Conservation (phyloP, 768 basidiomycete genomes). For the Boletus eberwhitei region DNA sequence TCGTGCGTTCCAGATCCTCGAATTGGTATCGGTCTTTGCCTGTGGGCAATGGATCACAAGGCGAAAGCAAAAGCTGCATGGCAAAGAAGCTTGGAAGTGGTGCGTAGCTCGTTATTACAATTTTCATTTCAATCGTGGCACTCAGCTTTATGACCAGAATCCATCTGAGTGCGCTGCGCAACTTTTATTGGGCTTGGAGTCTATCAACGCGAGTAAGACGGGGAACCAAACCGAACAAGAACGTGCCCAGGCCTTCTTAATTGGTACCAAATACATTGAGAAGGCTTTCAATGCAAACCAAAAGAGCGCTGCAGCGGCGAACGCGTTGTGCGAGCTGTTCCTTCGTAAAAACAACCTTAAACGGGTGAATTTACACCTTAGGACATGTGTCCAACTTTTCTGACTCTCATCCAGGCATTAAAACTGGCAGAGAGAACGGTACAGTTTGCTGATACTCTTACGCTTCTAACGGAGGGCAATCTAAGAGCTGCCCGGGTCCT, state of each 20-base stretch:
- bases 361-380: conserved; percentile 41
- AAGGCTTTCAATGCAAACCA: conserved; percentile 74
- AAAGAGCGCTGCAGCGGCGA: conserved; percentile 76
- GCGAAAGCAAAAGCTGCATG: conserved; percentile 83
- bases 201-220: conserved; percentile 81
- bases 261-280: conserved; percentile 69
- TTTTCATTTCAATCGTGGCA: not conserved
- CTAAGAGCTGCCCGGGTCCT: conserved; percentile 77
- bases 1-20: conserved; percentile 87
- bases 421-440: conserved; percentile 94
- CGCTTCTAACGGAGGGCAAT: conserved; percentile 83
- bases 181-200: conserved; percentile 80
- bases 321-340: conserved; percentile 78
- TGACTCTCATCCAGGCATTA: conserved; percentile 51
- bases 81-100: conserved; percentile 84
- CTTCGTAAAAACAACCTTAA: conserved; percentile 64
- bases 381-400: not conserved
- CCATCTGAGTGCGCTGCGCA: conserved; percentile 75
- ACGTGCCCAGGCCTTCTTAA: conserved; percentile 54
- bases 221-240: conserved; percentile 61
- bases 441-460: conserved; percentile 87
- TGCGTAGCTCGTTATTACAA: conserved; percentile 37
- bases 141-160: conserved; percentile 45
- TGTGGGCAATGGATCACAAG: conserved; percentile 86
- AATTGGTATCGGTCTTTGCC: conserved; percentile 91